Conservation (phyloP, 371 early-diverging fungal species). For the Syncephalis fuscata region DNA sequence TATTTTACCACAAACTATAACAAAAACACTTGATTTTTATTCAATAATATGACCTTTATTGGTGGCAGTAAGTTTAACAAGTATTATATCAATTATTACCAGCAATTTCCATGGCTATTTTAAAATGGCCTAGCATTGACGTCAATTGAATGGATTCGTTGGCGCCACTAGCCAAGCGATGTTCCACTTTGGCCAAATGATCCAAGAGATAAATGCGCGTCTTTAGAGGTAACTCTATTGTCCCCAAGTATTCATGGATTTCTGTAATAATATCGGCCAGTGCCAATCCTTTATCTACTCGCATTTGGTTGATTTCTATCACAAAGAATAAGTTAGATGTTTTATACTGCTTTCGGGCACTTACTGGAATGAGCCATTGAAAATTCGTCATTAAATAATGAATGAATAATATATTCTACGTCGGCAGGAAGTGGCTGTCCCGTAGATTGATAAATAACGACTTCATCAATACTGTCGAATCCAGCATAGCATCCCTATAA, state of each 20-base stretch:
- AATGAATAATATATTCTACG: constrained; percentile 57
- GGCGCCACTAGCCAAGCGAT: constrained; percentile 59
- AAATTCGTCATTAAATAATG: constrained; percentile 65
- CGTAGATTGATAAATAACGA: constrained; percentile 74
- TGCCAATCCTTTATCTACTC: constrained; percentile 70
- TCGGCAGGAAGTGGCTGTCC: constrained; percentile 84
- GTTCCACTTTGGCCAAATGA: constrained; percentile 80
- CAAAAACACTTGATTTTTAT: no score
- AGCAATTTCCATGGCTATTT: constrained; percentile 47
- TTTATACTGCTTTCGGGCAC: background rate
- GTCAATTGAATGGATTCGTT: constrained; percentile 69
- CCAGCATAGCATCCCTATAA: constrained; percentile 82
- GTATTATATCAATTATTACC: constrained; percentile 1
- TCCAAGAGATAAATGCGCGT: constrained; percentile 49
- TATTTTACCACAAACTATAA: no score
- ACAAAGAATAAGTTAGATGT: background rate
- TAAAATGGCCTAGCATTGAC: constrained; percentile 64
- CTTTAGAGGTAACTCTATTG: constrained; percentile 46
- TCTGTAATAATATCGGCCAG: constrained; percentile 75
- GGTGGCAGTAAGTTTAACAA: no score
- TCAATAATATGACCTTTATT: no score
- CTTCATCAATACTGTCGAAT: constrained; percentile 53
- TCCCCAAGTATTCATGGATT: constrained; percentile 35
- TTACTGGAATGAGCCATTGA: constrained; percentile 55
- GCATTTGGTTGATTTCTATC: constrained; percentile 51